Evolutionary conservation across 805 yeast species (phyloP), one percentile per base, ranked within the genome.

Genomic region (Zygoascus flipseniorum): DNA sequence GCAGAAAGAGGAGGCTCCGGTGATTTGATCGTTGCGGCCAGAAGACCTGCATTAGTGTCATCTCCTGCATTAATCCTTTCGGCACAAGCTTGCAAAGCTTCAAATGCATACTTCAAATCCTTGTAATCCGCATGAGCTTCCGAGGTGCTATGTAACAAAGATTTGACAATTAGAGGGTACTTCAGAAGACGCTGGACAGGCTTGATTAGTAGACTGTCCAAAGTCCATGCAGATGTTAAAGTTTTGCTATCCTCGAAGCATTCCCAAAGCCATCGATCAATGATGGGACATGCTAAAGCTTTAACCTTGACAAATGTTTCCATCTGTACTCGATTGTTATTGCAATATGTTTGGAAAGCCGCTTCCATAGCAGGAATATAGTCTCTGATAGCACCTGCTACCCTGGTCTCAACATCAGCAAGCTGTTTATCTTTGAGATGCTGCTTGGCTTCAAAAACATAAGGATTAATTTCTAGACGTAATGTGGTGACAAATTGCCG

Each of bases 101-200:
- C 48, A 6, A 48, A 18, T 19, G 70, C 69, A 11, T 52, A 52
- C 14, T 54, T 48, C 5, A 68, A 42, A 13, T 54, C 50, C 3
- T 6, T 77, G 62, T 78, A 82, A 58, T 76, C 81, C 3, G 78
- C 76, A 65, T 76, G 76, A 19, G 66, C 61, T n/a, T 68, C 54
- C 1, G 63, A 57, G 1, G 71, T 68, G 50, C 46, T 52, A 8
- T 64, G 61, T 8, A 69, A 55, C n/a, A 72, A 48, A n/a, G 68
- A 57, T 20, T 57, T 58, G 35, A 73, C 50, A 18, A 73, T 61
- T 23, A 73, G 55, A 0, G 76, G 76, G 48, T 76, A 76, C 56
- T 72, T 71, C 35, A 69, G 60, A 32, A 77, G 55, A 35, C 79
- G 61, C 59, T 76, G 79, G 5, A 77, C 68, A 0, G 81, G 81